Conservation (phyloP, 2,329 filamentous ascomycete species). For the Lachnum nothofagi region DNA sequence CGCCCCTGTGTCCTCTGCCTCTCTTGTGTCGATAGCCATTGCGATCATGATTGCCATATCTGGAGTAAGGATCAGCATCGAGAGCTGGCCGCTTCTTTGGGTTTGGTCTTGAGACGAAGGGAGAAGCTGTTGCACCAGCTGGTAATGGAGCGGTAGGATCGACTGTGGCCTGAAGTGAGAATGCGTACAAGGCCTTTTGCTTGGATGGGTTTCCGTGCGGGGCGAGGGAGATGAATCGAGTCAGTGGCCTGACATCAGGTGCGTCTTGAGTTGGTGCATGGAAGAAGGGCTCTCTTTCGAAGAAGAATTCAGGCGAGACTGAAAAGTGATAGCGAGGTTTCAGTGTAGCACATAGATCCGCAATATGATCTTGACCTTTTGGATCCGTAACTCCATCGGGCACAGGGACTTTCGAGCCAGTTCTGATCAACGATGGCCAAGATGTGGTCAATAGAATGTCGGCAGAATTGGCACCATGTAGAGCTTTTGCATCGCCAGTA, state of each 20-base stretch:
- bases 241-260: conserved; percentile 57
- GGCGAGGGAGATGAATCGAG: conserved; percentile 86
- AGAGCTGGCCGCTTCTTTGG: conserved; percentile 54
- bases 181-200: conserved; percentile 76
- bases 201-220: conserved; percentile 70
- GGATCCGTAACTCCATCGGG: conserved; percentile 48
- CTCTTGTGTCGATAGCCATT: conserved; percentile 38
- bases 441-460: conserved; percentile 83
- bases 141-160: conserved; percentile 59
- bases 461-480: conserved; percentile 70
- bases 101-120: conserved; percentile 51
- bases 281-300: conserved; percentile 89
- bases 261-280: conserved; percentile 51
- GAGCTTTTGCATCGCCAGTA: conserved; percentile 66
- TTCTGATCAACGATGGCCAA: conserved; percentile 74
- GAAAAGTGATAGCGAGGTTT: conserved; percentile 93
- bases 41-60: conserved; percentile 48
- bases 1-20: conserved; percentile 43
- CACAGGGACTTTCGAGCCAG: conserved; percentile 60
- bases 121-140: conserved; percentile 67
- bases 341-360: conserved; percentile 70
- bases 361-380: conserved; percentile 59
- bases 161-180: conserved; percentile 61
- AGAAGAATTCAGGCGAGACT: conserved; percentile 59
- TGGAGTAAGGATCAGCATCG: conserved; percentile 45